These are phyloP conservation scores for Annulohypoxylon moriforme DNA, from an alignment of 495 filamentous ascomycete genomes.

Conservation along the genomic window DNA sequence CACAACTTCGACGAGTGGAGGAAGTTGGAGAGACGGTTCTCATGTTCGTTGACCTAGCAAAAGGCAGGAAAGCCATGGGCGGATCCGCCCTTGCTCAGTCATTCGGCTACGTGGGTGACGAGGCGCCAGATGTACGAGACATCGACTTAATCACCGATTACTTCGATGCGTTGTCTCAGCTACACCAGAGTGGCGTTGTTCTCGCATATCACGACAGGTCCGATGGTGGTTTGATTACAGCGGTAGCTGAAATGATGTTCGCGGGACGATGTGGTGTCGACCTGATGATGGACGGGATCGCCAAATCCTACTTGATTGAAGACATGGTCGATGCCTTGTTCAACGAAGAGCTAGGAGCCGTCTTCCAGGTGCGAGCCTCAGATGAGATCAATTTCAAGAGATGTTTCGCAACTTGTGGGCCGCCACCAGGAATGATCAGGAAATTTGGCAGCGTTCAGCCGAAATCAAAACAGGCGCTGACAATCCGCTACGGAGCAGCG, in stretches of 20 bases:
- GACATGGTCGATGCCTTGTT: slow-evolving; percentile 83
- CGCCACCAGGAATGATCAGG: slow-evolving; percentile 80
- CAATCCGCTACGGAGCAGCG: slow-evolving; percentile 74
- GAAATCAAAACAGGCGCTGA: slow-evolving; percentile 78
- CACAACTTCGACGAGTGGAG: slow-evolving; percentile 80
- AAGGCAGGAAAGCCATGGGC: slow-evolving; percentile 80
- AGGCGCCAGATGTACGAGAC: slow-evolving; percentile 87
- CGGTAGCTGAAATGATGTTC: slow-evolving; percentile 97
- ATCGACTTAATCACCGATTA: slow-evolving; percentile 86
- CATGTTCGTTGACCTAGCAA: slow-evolving; percentile 90
- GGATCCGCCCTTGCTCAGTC: slow-evolving; percentile 94
- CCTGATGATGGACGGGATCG: slow-evolving; percentile 81
- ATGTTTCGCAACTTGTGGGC: slow-evolving; percentile 92
- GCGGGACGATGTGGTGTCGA: slow-evolving; percentile 92
- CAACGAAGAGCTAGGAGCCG: slow-evolving; percentile 96
- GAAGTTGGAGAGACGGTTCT: slow-evolving; percentile 91
- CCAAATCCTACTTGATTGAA: slow-evolving; percentile 63
- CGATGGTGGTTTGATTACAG: slow-evolving; percentile 93
- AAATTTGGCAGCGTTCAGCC: slow-evolving; percentile 80
- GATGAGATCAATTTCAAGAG: slow-evolving; percentile 86
- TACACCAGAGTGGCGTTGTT: slow-evolving; percentile 88
- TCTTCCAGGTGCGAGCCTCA: slow-evolving; percentile 90
- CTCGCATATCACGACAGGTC: slow-evolving; percentile 95
- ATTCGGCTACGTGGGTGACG: slow-evolving; percentile 85
- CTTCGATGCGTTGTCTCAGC: slow-evolving; percentile 86